Conservation (phyloP, 1,139 yeast genomes). For the Zhuliangozyma parablackwelliae region DNA sequence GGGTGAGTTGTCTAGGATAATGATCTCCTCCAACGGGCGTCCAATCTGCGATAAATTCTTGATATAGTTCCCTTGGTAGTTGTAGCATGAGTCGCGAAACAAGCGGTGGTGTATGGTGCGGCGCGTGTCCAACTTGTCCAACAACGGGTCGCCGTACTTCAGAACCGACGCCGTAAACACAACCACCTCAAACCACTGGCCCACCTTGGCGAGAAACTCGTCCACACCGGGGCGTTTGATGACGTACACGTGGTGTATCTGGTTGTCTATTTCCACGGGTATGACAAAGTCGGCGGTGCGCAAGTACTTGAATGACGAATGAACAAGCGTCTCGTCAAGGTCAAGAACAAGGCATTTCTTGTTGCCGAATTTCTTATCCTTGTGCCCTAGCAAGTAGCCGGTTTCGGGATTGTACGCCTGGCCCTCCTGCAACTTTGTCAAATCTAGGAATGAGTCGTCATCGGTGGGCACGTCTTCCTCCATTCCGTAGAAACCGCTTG, state of each 20-base stretch:
- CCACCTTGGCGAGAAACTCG: constrained; percentile 79
- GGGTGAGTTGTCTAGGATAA: constrained; percentile 94
- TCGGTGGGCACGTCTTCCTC: constrained; percentile 18
- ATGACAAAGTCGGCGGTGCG: constrained; percentile 94
- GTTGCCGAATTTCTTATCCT: constrained; percentile 31
- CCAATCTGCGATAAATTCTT: constrained; percentile 93
- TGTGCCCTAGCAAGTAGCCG: constrained; percentile 59
- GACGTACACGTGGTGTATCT: constrained; percentile 90
- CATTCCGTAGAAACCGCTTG: constrained; percentile 17
- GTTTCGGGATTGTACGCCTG: constrained; percentile 56
- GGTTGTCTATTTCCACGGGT: constrained; percentile 79
- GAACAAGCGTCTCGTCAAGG: constrained; percentile 94
- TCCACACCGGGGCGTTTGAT: constrained; percentile 98
- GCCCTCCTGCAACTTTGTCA: constrained; percentile 59
- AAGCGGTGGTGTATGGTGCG: constrained; percentile 82
- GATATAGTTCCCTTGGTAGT: constrained; percentile 84
- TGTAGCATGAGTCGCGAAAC: constrained; percentile 70
- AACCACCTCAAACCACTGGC: constrained; percentile 87
- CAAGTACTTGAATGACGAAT: constrained; percentile 87
- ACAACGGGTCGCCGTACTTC: constrained; percentile 91
- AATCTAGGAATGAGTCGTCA: constrained; percentile 41
- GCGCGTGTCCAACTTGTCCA: constrained; percentile 77
- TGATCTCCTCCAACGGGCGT: constrained; percentile 78
- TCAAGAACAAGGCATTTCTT: constrained; percentile 88
- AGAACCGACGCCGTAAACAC: constrained; percentile 95